Evolutionary conservation across 768 basidiomycete species (phyloP), one percentile per base, ranked within the genome.

Genomic region (Boletus reticuloceps): DNA sequence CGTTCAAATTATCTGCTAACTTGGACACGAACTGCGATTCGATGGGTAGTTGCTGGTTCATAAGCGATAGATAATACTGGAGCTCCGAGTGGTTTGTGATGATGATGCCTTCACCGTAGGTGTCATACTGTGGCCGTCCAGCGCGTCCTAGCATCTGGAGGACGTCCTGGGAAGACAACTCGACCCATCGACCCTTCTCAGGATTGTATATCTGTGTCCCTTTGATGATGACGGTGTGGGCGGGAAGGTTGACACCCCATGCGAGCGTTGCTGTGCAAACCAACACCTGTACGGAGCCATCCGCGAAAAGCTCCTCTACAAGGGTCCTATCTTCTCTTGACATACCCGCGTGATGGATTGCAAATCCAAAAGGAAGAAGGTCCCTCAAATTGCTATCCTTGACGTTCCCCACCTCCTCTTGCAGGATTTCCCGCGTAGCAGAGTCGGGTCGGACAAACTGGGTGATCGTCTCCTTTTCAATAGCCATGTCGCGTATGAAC

Each of bases 201-300:
- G 97, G 97, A 71, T 97, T 98, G 74, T 98, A 99, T 58, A 98
- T 95, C 74, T 98, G 95, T 0, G 97, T 98, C n/a, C 97, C 97
- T 70, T 98, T 99, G 79, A 99, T 98, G 75, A 98, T 94, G 73
- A 98, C 96, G 9, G 93, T 89, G 60, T 98, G 97, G 1, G 95
- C 96, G 4, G 97, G 97, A 0, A 98, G 76, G 68, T 99, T 99
- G 73, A 99, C 96, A 76, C 96, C 97, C 97, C 97, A 99, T 1
- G 97, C 97, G 37, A 99, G 86, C 3, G 96, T 98, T 6, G 97
- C 97, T 1, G 97, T 99, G 69, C 93, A 97, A 42, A 97, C 93
- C 25, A 99, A 79, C 0, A 98, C 95, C 68, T 96, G 94, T 31
- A 99, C 79, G 22, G 91, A 86, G 1, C 94, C 92, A 47, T 96